phyloP scores from a whole-genome alignment of 148 eudicot species.

The Camellia granthamiana region DNA sequence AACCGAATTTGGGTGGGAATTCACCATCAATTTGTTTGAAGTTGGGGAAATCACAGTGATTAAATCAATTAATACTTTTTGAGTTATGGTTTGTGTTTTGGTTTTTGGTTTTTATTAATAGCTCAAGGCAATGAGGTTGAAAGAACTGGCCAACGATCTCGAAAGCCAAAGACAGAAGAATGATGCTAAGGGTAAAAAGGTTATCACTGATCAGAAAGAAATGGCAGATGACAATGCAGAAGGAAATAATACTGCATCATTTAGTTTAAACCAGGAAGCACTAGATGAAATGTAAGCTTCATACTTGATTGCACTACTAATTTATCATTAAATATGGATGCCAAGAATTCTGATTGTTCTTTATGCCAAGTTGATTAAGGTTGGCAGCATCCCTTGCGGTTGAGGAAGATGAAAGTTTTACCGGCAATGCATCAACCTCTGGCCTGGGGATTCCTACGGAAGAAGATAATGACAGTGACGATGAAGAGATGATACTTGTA shows the following conservation, averaged over 20 bases:
- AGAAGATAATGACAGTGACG: slow-evolving; percentile 62
- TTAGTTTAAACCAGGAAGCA: slow-evolving; percentile 52
- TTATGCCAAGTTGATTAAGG: slow-evolving; percentile 49
- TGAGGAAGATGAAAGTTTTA: slow-evolving; percentile 51
- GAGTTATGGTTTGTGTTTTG: neutral
- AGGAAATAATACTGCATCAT: slow-evolving; percentile 18
- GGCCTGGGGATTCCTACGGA: slow-evolving; percentile 27
- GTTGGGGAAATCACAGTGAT: neutral
- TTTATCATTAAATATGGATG: slow-evolving; percentile 1
- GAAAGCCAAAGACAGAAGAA: slow-evolving; percentile 58
- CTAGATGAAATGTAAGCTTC: slow-evolving; percentile 70
- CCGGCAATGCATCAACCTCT: slow-evolving; percentile 48
- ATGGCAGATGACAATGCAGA: slow-evolving; percentile 14
- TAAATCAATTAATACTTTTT: neutral
- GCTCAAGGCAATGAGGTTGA: slow-evolving; percentile 73
- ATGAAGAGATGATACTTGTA: slow-evolving; percentile 92
- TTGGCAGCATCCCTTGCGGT: slow-evolving; percentile 89
- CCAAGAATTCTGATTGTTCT: slow-evolving; percentile 8
- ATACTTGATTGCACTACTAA: slow-evolving; percentile 5
- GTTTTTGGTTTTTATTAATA: slow-evolving; percentile 25
- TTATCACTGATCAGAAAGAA: slow-evolving; percentile 31
- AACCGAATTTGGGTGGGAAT: neutral
- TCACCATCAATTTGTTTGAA: neutral
- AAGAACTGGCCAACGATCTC: slow-evolving; percentile 64
- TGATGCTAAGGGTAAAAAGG: slow-evolving; percentile 60